Base-by-base conservation (phyloP, 306 rosid species). In the Hippophae rhamnoides region DNA sequence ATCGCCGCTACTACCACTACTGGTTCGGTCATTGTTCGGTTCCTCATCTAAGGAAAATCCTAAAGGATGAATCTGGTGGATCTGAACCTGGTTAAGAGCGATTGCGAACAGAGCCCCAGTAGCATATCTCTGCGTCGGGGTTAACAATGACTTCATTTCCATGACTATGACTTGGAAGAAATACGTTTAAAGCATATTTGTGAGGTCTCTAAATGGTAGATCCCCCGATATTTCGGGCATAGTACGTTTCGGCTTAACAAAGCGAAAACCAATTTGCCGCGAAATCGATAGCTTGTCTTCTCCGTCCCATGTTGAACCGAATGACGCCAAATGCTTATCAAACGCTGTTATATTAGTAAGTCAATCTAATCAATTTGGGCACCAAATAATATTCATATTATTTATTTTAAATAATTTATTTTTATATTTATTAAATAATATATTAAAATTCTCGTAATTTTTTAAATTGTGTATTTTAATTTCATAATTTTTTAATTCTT, bases 101-200 rank as follows among this genome's bases (percentile, higher is more conserved):
- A 89, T 65, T 0, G 86, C 72, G 62, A 86, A 86, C 68, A 89
- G 60, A 56, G 89, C 89, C 52, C 78, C 97, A 38, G 88, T 78
- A 9, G 87, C 97, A 68, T 85, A 89, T 10, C 88, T 61, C 70
- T 89, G 95, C 26, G 85, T 85, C 53, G 86, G 81, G 13, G 85
- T 63, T 55, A 89, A 43, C 48, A 79, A 66, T 77, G 89, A 81
- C 69, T 83, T 63, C 66, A 67, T 13, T 12, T 72, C 69, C 84
- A 76, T 65, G 40, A 60, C 8, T 42, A 48, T 23, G 54, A 63
- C 57, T 52, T 27, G 25, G 9, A 18, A 23, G 50, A 41, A 27
- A 47, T 38, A 26, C 44, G 27, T n/a, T 26, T 13, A 25, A 8
- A 40, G 41, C 44, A 41, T 38, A 23, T 41, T 52, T n/a, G 42